A percentile compares a stretch with the other conserved stretches of the same genome.
Evolutionary conservation across 345 rosid species (phyloP).

Genomic region (Lumnitzera racemosa): DNA sequence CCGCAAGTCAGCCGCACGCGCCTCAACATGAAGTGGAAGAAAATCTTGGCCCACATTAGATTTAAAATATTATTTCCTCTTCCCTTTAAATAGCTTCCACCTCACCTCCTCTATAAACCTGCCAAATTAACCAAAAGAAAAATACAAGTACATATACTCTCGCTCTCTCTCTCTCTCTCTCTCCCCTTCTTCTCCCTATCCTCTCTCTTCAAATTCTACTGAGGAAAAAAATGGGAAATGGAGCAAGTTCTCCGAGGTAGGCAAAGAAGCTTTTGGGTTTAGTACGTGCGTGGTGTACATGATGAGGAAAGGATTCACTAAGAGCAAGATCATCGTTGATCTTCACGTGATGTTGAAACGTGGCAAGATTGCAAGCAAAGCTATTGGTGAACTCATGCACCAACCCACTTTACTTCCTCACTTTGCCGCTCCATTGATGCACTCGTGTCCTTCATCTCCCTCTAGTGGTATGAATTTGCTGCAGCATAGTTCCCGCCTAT

Average conservation of each 20-base stretch:
- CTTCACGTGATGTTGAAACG: conserved; percentile 46
- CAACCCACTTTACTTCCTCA: conserved; percentile 44
- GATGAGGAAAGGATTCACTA: conserved; percentile 38
- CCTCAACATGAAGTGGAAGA: too few species aligned
- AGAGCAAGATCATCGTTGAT: conserved; percentile 50
- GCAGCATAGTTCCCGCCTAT: conserved; percentile 81
- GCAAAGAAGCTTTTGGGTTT: conserved; percentile 56
- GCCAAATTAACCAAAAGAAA: neutral
- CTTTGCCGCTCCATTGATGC: conserved; percentile 64
- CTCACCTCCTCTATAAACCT: conserved; percentile 5
- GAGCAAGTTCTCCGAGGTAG: conserved; percentile 28
- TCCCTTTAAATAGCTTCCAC: conserved; percentile 45
- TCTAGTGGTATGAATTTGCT: conserved; percentile 82
- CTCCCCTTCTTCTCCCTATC: neutral
- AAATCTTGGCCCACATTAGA: too few species aligned
- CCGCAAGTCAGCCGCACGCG: too few species aligned
- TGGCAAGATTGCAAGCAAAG: conserved; percentile 49
- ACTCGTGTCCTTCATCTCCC: conserved; percentile 45
- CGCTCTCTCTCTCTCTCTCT: conserved; percentile 6
- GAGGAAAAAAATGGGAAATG: conserved; percentile 29
- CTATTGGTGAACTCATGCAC: conserved; percentile 38
- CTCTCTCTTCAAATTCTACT: neutral
- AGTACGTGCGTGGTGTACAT: conserved; percentile 39
- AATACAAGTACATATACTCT: neutral
- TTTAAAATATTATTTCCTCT: too few species aligned